Percentiles rank a stretch among this genome's conserved stretches.
phyloP scores from a whole-genome alignment of 805 yeast genomes.

The Komagataella pastoris region DNA sequence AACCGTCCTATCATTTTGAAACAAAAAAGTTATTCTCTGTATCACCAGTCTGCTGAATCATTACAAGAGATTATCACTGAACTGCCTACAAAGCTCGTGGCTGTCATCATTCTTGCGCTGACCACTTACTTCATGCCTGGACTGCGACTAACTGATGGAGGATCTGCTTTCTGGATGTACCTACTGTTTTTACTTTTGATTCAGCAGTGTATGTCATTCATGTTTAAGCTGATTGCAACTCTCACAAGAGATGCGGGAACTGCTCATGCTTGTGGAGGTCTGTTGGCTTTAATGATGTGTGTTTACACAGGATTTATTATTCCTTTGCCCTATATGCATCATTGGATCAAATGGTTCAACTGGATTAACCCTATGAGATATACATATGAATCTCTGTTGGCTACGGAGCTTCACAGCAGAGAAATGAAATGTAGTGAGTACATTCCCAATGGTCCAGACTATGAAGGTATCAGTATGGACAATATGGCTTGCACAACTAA shows the following conservation, averaged over 20 bases:
- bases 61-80: slow-evolving; percentile 42
- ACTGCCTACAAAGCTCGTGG: slow-evolving; percentile 40
- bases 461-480: slow-evolving; percentile 22
- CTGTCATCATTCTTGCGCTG: slow-evolving; percentile 31
- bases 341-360: slow-evolving; percentile 50
- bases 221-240: slow-evolving; percentile 41
- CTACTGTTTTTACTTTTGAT: slow-evolving; percentile 30
- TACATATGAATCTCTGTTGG: slow-evolving; percentile 39
- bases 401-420: slow-evolving; percentile 42
- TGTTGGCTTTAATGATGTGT: slow-evolving; percentile 41
- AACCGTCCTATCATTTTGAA: slow-evolving; percentile 52
- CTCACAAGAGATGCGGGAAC: slow-evolving; percentile 37
- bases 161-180: slow-evolving; percentile 31
- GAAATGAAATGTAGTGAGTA: slow-evolving; percentile 32
- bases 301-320: slow-evolving; percentile 40
- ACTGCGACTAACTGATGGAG: slow-evolving; percentile 36
- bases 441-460: slow-evolving; percentile 45
- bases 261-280: slow-evolving; percentile 43
- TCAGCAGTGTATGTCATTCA: slow-evolving; percentile 38
- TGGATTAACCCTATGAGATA: slow-evolving; percentile 35
- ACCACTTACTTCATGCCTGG: slow-evolving; percentile 39
- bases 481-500: slow-evolving; percentile 37
- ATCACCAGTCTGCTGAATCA: slow-evolving; percentile 53
- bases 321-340: slow-evolving; percentile 31
- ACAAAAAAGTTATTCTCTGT: slow-evolving; percentile 50